Evolutionary conservation across 805 yeast genomes (phyloP).

Genomic region (Lipomyces oligophaga): DNA sequence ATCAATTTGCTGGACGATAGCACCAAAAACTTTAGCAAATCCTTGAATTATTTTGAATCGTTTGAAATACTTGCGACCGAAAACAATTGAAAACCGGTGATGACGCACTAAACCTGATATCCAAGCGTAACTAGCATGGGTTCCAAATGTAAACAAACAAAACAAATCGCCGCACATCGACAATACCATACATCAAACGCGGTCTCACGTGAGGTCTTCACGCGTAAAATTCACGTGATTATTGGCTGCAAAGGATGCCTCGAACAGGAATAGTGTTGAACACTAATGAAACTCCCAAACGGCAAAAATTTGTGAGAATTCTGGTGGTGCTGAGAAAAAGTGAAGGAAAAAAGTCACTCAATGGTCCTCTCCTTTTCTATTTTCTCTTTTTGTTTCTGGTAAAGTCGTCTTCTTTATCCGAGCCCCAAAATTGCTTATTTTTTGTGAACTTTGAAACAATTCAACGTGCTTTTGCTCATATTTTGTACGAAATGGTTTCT

Average conservation of each 20-base stretch:
- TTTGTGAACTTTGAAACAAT: background rate
- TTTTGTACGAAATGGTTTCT: conserved; percentile 16
- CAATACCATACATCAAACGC: background rate
- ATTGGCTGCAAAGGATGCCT: no score
- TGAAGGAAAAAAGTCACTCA: background rate
- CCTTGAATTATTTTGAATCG: no score
- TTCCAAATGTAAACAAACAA: background rate
- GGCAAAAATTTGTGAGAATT: conserved; percentile 5
- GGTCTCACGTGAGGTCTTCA: background rate
- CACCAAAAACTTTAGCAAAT: no score
- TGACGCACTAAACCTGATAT: no score
- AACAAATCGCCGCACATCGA: background rate
- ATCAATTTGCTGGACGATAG: no score
- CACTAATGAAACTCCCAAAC: conserved; percentile 13
- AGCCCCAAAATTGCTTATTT: background rate
- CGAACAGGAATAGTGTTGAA: no score
- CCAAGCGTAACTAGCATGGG: no score
- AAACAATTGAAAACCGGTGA: no score
- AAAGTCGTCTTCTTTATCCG: conserved; percentile 18
- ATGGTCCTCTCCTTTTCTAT: background rate
- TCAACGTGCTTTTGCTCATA: background rate
- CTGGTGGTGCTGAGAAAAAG: no score
- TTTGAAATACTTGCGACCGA: no score
- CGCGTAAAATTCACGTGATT: no score
- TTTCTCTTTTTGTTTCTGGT: conserved; percentile 14